Base-by-base conservation (phyloP, 768 basidiomycete species). In the Collybia mongolica region DNA sequence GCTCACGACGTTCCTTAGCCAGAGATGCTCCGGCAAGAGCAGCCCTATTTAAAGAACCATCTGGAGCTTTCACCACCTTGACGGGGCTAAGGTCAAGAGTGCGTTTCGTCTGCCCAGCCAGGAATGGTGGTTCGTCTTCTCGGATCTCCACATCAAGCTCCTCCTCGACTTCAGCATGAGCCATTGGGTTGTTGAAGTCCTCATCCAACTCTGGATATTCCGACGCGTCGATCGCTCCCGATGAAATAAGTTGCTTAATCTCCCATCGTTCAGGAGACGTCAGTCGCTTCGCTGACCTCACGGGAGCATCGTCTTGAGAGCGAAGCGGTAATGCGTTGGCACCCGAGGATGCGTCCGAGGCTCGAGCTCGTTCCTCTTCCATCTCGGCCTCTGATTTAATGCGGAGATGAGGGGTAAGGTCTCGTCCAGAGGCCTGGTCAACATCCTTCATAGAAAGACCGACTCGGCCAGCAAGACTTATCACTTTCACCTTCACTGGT, bases 201-300 rank as follows among this genome's bases (percentile, higher is more conserved):
- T 94, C 93, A 55, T 95, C 91, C 45, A 97, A 74, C 24, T 96
- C 91, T 2, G 93, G 94, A 60, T 95, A 96, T 65, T 98, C 97
- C 3, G 94, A 88, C 9, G 95, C 88, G 55, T 86, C 85, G 48
- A 98, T 81, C 14, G 86, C 90, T 38, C 97, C 97, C 24, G 94
- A 97, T 0, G 97, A 90, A 48, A 98, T 97, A 49, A 99, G 82
- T 65, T 98, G 97, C 68, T 98, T 98, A 69, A 99, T 95, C 73
- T 99, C 97, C 94, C 97, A 99, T 23, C 97, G 84, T 68, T 99
- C 97, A 1, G 97, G 97, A 6, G 91, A 94, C 1, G 95, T 95
- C 50, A 98, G 73, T 14, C 96, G 82, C 62, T 93, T 94, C 0
- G 93, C 92, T 2, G 88, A 90, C 26, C 85, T 82, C 14, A 84